These are phyloP conservation scores for Epichloe baconii DNA, from an alignment of 2,329 filamentous ascomycete species.

Conservation along the genomic window DNA sequence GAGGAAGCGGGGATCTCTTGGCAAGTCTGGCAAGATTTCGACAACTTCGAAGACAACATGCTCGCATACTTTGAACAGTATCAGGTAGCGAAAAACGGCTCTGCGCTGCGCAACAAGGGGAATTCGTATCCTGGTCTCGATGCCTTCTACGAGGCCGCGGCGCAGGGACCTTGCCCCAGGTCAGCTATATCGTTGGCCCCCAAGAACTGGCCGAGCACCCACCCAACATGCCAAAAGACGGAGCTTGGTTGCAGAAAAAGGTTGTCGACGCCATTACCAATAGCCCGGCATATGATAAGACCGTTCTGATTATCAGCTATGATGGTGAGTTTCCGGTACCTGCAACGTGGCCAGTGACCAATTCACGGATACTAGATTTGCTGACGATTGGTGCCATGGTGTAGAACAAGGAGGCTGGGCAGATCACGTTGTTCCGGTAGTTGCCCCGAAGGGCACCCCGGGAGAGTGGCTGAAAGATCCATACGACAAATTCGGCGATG, in stretches of 20 bases:
- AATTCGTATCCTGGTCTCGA: conserved; percentile 33
- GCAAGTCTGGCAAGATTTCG: conserved; percentile 34
- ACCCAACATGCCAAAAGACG: conserved; percentile 38
- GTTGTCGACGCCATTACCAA: conserved; percentile 35
- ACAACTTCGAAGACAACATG: conserved; percentile 41
- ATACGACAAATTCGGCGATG: conserved; percentile 13
- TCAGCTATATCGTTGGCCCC: conserved; percentile 39
- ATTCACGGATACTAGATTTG: background rate
- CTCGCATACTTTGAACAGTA: conserved; percentile 26
- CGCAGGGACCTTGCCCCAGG: conserved; percentile 33
- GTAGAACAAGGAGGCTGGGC: conserved; percentile 40
- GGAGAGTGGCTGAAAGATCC: conserved; percentile 37
- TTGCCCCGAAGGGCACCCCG: conserved; percentile 30
- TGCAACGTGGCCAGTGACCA: background rate
- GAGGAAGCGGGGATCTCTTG: conserved; percentile 34
- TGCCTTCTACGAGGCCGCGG: conserved; percentile 34
- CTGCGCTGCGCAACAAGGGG: conserved; percentile 6
- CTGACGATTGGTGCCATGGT: background rate
- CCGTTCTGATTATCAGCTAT: conserved; percentile 37
- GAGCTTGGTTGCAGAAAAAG: conserved; percentile 41
- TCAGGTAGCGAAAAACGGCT: conserved; percentile 7
- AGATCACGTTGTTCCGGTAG: conserved; percentile 36
- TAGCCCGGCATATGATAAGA: conserved; percentile 34
- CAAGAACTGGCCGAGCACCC: conserved; percentile 32
- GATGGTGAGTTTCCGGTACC: conserved; percentile 23